Base-by-base conservation (phyloP, 768 basidiomycete species). In the Lactarius psammicola region DNA sequence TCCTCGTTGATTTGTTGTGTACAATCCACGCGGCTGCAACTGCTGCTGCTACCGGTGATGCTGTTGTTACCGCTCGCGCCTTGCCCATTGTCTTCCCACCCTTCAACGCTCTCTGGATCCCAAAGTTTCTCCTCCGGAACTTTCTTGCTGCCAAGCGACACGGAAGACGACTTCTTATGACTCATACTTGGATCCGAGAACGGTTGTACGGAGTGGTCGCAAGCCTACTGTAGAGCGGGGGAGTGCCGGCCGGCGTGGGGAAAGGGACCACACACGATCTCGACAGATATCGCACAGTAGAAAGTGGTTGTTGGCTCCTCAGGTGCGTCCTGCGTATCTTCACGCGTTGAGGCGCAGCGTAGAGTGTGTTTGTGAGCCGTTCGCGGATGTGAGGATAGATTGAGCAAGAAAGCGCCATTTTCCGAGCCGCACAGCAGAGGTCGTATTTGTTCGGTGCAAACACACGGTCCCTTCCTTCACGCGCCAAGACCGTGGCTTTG, bases 261-360 rank as follows among this genome's bases (percentile, higher is more conserved):
- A 40, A 28, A 36, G 26, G 44, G 54, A 66, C 65, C 7, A 54
- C n/a, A 38, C 62, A 64, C 77, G 87, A 88, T 88, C 88, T 90
- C 81, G 68, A 59, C 76, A 78, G 81, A 86, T 91, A 79, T 82
- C 74, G 75, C 76, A 87, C 81, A 81, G 85, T 88, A 88, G 77
- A 75, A 68, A 67, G 76, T 78, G 80, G 75, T 89, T 85, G 77
- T 85, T 89, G 81, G 81, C 85, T 79, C 18, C 51, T 59, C 31
- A 60, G 30, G 53, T 38, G 57, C 60, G 31, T 42, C 56, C 49
- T 51, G 56, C 30, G 60, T 49, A 42, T 8, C 60, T 26, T 56
- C 53, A 33, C 33, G 40, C 49, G 49, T 62, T 62, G 55, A 18
- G 46, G 56, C 28, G n/a, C 28, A 58, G 65, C n/a, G 61, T 60